Conservation (phyloP, 2,329 filamentous ascomycete species). For the Periconia sp. region DNA sequence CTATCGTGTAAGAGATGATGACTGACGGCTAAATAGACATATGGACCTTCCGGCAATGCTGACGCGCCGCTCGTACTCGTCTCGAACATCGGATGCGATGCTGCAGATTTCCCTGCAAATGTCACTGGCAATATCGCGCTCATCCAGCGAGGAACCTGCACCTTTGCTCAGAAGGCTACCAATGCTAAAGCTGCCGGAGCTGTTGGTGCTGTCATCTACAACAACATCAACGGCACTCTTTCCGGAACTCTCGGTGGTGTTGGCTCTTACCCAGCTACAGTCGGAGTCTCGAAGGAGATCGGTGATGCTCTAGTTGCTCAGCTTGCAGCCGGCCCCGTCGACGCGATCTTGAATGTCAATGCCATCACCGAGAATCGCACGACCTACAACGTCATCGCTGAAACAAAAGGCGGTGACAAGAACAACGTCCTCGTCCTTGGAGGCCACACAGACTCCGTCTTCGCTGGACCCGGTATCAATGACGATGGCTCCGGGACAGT, state of each 20-base stretch:
- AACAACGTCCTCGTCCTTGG: conserved; percentile 49
- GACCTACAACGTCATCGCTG: conserved; percentile 49
- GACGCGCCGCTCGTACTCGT: conserved; percentile 67
- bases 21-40: conserved; percentile 29
- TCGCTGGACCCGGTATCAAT: conserved; percentile 52
- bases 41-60: conserved; percentile 70
- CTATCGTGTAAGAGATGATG: background rate
- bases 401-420: conserved; percentile 49
- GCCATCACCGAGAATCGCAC: conserved; percentile 54
- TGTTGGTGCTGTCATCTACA: conserved; percentile 72
- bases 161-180: conserved; percentile 72
- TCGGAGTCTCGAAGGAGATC: conserved; percentile 67
- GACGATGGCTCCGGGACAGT: conserved; percentile 50
- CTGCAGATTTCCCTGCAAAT: conserved; percentile 63
- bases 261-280: conserved; percentile 66
- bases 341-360: conserved; percentile 47
- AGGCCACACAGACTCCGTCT: conserved; percentile 49
- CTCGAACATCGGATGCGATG: conserved; percentile 67
- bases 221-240: conserved; percentile 67
- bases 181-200: conserved; percentile 72
- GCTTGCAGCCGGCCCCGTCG: conserved; percentile 53
- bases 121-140: conserved; percentile 70
- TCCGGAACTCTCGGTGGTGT: conserved; percentile 69
- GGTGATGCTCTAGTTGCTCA: conserved; percentile 62
- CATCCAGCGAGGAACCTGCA: conserved; percentile 69